Conservation (phyloP, 768 basidiomycete genomes). For the Psilocybe sp. region DNA sequence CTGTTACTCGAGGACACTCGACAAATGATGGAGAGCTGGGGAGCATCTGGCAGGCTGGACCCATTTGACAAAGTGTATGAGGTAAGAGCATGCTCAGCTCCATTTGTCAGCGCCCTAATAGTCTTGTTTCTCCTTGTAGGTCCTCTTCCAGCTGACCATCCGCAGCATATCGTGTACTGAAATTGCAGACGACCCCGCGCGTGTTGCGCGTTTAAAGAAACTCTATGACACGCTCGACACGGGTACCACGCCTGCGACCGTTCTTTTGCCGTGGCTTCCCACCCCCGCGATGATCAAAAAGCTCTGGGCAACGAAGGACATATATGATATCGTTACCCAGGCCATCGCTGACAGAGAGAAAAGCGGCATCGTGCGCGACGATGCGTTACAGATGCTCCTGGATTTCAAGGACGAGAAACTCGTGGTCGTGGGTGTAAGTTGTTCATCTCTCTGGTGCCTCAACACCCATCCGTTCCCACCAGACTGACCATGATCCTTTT, state of each 20-base stretch:
- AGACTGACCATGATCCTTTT: conserved; percentile 15
- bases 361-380: conserved; percentile 56
- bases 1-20: conserved; percentile 63
- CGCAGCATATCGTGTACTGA: conserved; percentile 66
- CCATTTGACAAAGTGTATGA: conserved; percentile 72
- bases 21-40: conserved; percentile 63
- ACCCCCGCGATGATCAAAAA: conserved; percentile 70
- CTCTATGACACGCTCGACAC: conserved; percentile 69
- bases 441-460: conserved; percentile 5
- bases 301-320: conserved; percentile 68
- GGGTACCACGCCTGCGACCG: conserved; percentile 68
- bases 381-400: conserved; percentile 73
- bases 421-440: conserved; percentile 65
- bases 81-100: conserved; percentile 32
- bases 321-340: conserved; percentile 64
- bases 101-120: neutral
- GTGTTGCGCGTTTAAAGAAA: conserved; percentile 58
- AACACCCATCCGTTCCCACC: conserved; percentile 12
- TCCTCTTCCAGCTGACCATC: conserved; percentile 72
- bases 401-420: conserved; percentile 68
- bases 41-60: conserved; percentile 59
- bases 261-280: conserved; percentile 77
- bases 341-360: conserved; percentile 56
- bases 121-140: conserved; percentile 30
- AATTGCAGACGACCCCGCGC: conserved; percentile 61